Base-by-base conservation (phyloP, 345 rosid species). In the Populus tremula region DNA sequence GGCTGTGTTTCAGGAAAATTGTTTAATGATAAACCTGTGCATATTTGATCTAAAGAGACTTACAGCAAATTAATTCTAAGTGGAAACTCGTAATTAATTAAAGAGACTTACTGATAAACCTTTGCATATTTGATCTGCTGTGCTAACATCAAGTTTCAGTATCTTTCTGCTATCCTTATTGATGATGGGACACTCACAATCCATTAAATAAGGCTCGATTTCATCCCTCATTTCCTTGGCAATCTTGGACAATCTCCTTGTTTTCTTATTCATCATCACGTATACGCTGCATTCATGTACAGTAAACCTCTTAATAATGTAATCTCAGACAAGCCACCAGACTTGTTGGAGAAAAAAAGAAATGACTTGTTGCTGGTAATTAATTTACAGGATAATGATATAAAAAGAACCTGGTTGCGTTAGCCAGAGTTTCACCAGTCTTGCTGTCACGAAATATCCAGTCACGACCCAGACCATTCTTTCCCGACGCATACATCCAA, bases 181-280 rank as follows among this genome's bases (percentile, higher is more conserved):
- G 6, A 77, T 13, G 41, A 77, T 27, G 53, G 85, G 69, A 36
- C 35, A 2, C 45, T 41, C 67, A 33, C 71, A 18, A 9, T 71
- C 35, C 70, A 45, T 50, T 27, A 63, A 4, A 45, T 23, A 54
- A 39, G 83, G 85, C 17, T 18, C 33, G 1, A 82, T 2, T 29
- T 85, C 85, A 18, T 41, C 47, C 29, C 54, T 70, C 2, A 76
- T 65, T 79, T 82, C 80, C 4, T 77, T 67, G 8, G 41, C 9
- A 25, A 71, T 31, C 73, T 75, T 85, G 0, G 78, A 71, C 10
- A 82, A 29, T 29, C 29, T 79, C 69, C 87, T 77, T 27, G 85
- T 85, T 67, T 71, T 66, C 75, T 49, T 75, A 38, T 85, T 77
- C 83, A 85, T 82, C 83, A 85, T 71, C 66, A 77, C 61, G 14